phyloP scores from a whole-genome alignment of 1,139 yeast genomes.

The Yarrowia galli region DNA sequence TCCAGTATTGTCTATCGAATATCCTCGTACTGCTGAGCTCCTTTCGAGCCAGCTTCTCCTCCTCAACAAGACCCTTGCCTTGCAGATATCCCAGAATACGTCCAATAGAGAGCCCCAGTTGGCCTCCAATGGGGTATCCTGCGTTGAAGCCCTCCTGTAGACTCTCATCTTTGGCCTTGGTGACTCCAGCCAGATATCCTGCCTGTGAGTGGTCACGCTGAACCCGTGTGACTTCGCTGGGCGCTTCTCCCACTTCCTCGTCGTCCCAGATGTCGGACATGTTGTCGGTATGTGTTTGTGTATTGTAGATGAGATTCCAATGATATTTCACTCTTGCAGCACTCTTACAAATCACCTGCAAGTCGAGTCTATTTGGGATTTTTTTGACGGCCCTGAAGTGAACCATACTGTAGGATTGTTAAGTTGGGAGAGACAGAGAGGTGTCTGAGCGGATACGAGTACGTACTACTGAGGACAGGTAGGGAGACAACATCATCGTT shows the following conservation, averaged over 20 bases:
- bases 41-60: slow-evolving; percentile 53
- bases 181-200: slow-evolving; percentile 85
- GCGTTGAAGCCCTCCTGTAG: slow-evolving; percentile 82
- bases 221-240: slow-evolving; percentile 43
- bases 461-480: too few species aligned
- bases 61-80: slow-evolving; percentile 45
- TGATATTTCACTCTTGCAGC: too few species aligned
- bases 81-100: slow-evolving; percentile 63
- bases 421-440: too few species aligned
- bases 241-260: slow-evolving; percentile 29
- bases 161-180: slow-evolving; percentile 70
- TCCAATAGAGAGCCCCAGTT: slow-evolving; percentile 72
- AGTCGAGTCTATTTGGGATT: too few species aligned
- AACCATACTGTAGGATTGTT: too few species aligned
- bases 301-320: too few species aligned
- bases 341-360: too few species aligned
- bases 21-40: slow-evolving; percentile 64
- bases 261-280: slow-evolving; percentile 38
- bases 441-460: too few species aligned
- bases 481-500: too few species aligned
- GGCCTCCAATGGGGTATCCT: slow-evolving; percentile 80
- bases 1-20: slow-evolving; percentile 60
- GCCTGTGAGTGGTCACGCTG: slow-evolving; percentile 75
- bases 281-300: neutral
- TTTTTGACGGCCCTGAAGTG: too few species aligned